phyloP scores from a whole-genome alignment of 108 stramenopile genomes.

The Pseudonitzschia multiseries region DNA sequence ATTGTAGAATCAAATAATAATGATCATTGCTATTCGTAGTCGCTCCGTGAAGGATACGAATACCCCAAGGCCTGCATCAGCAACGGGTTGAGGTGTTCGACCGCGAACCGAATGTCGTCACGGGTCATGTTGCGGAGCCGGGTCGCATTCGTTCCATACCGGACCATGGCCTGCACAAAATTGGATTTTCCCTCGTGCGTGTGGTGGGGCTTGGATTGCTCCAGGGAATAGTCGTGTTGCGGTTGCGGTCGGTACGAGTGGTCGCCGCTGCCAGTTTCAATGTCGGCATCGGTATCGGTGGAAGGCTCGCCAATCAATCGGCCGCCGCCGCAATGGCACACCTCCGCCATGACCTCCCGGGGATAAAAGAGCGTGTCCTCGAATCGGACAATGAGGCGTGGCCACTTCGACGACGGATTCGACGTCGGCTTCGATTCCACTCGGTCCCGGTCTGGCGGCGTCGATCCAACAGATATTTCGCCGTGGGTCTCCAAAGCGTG shows the following conservation, averaged over 20 bases:
- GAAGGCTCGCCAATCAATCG: background rate
- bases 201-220: constrained; percentile 36
- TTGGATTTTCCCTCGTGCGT: constrained; percentile 40
- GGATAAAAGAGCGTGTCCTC: constrained; percentile 80
- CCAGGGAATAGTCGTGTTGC: constrained; percentile 9
- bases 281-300: background rate
- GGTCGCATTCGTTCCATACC: constrained; percentile 59
- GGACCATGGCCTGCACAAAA: constrained; percentile 62
- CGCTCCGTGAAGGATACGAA: background rate
- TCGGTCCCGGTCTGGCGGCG: background rate
- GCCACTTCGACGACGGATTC: too few relatives aligned
- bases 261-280: background rate
- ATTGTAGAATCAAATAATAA: too few relatives aligned
- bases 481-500: background rate
- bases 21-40: too few relatives aligned
- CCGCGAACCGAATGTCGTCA: constrained; percentile 53
- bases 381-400: constrained; percentile 69
- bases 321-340: constrained; percentile 76
- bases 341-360: constrained; percentile 43
- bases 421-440: too few relatives aligned
- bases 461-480: too few relatives aligned
- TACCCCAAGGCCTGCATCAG: constrained; percentile 61
- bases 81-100: constrained; percentile 38
- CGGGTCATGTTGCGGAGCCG: constrained; percentile 47
- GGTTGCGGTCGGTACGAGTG: background rate